Conservation (phyloP, 805 yeast species). For the Metschnikowia hibisci region DNA sequence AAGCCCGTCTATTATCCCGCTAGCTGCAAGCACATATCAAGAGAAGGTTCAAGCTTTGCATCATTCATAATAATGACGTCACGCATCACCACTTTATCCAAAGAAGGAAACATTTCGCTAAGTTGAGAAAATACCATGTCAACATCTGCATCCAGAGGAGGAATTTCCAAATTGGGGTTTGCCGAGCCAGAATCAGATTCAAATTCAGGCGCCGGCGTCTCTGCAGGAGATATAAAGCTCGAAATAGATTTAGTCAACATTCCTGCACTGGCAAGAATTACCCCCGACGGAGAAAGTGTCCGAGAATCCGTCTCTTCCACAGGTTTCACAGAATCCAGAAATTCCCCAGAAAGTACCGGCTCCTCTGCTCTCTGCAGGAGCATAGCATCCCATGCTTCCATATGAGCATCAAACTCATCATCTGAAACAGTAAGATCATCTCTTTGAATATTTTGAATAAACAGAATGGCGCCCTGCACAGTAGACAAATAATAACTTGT, state of each 20-base stretch:
- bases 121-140: constrained; percentile 43
- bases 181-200: constrained; percentile 3
- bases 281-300: constrained; percentile 36
- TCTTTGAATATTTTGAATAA: constrained; percentile 58
- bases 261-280: constrained; percentile 44
- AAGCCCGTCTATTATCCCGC: constrained; percentile 14
- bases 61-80: constrained; percentile 68
- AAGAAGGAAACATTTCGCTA: constrained; percentile 67
- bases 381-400: constrained; percentile 47
- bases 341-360: constrained; percentile 6
- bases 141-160: constrained; percentile 3
- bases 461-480: constrained; percentile 83
- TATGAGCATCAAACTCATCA: constrained; percentile 54
- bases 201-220: constrained; percentile 1
- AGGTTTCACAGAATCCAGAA: neutral
- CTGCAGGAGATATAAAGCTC: constrained; percentile 36
- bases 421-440: constrained; percentile 58
- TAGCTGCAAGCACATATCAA: constrained; percentile 53
- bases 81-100: constrained; percentile 63
- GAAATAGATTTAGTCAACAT: constrained; percentile 49
- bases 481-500: constrained; percentile 88
- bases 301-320: constrained; percentile 1
- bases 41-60: constrained; percentile 66
- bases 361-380: constrained; percentile 14
- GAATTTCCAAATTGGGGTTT: neutral